A percentile compares a stretch with the other conserved stretches of the same genome.
Conservation (phyloP, 2,329 filamentous ascomycete species). For the Colletotrichum sp. region DNA sequence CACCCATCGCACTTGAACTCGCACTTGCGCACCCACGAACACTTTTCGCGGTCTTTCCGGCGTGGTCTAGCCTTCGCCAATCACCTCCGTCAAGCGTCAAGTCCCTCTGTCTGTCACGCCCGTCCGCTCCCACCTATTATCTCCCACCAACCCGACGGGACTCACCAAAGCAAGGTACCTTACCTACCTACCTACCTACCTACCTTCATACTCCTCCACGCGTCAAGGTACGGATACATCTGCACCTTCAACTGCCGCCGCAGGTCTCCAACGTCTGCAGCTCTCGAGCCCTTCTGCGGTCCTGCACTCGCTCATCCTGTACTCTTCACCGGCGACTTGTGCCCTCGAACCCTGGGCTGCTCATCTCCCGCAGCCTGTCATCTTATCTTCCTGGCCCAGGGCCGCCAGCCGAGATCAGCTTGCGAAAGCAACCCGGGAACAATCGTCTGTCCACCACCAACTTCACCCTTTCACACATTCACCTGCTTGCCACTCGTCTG, state of each 20-base stretch:
- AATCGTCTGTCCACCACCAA: not conserved
- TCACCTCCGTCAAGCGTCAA: not conserved
- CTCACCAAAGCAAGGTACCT: not conserved
- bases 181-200: not conserved
- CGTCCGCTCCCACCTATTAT: not conserved
- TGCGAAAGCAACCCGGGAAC: not conserved
- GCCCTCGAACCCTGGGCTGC: conserved; percentile 1
- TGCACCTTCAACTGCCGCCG: not conserved
- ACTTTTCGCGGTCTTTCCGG: not conserved
- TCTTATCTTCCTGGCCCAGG: conserved; percentile 10
- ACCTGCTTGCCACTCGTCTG: not conserved
- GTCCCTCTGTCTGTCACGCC: not conserved
- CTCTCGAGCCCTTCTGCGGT: conserved; percentile 1
- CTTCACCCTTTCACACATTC: not conserved
- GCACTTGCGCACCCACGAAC: not conserved
- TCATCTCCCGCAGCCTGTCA: conserved; percentile 19
- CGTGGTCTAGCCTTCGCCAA: not conserved
- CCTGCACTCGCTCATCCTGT: not conserved
- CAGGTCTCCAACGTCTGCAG: not conserved
- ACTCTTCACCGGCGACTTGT: not conserved
- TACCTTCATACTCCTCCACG: not conserved
- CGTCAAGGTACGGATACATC: not conserved
- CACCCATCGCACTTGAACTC: not conserved
- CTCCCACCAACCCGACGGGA: not conserved
- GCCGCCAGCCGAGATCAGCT: conserved; percentile 11